phyloP scores from a whole-genome alignment of 345 rosid species.

The Pistacia integerrima region DNA sequence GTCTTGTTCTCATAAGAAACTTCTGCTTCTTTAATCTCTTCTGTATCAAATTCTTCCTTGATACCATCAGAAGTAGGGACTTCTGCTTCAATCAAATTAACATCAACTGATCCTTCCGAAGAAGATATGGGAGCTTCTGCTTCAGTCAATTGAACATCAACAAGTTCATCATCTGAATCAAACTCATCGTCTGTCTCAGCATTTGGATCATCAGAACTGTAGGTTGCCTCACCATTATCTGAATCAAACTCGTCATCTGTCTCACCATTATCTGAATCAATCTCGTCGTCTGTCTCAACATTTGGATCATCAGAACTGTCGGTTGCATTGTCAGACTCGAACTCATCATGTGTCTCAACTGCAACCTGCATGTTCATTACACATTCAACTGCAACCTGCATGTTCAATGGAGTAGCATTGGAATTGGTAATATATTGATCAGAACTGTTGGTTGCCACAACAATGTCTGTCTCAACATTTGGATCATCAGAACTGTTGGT shows the following conservation, averaged over 20 bases:
- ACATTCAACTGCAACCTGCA: too few species aligned
- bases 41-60: background rate
- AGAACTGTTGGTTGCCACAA: too few species aligned
- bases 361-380: background rate
- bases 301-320: too few species aligned
- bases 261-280: too few species aligned
- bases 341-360: too few species aligned
- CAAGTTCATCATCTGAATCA: slow-evolving; percentile 8
- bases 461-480: background rate
- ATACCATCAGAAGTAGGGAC: background rate
- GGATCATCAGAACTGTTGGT: too few species aligned
- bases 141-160: slow-evolving; percentile 8
- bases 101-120: slow-evolving; percentile 13
- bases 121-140: slow-evolving; percentile 6
- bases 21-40: too few species aligned
- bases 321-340: too few species aligned
- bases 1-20: background rate
- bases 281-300: too few species aligned
- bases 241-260: too few species aligned
- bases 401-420: background rate
- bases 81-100: slow-evolving; percentile 6
- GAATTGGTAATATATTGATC: background rate
- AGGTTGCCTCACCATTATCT: background rate
- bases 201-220: slow-evolving; percentile 6
- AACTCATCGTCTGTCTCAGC: background rate